Percentiles rank a stretch among this genome's conserved stretches.
These are phyloP conservation scores for Adansonia rubrostipa DNA, from an alignment of 441 rosid species.

Conservation along the genomic window DNA sequence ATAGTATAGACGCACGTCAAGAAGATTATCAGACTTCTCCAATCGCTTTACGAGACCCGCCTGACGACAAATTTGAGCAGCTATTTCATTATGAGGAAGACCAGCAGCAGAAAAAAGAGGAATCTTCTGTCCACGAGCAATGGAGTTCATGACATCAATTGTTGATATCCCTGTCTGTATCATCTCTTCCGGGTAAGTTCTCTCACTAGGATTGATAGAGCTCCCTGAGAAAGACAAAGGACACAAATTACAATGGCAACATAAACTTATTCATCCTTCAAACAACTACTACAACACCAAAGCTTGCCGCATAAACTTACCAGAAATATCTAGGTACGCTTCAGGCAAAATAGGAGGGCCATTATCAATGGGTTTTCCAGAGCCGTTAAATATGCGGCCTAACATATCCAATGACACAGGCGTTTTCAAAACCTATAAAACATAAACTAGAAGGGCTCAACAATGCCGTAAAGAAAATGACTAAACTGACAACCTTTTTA, in stretches of 20 bases:
- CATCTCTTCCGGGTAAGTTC: slow-evolving; percentile 22
- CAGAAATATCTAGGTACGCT: slow-evolving; percentile 97
- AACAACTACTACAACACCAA: not conserved
- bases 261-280: not conserved
- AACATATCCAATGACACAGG: slow-evolving; percentile 16
- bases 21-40: slow-evolving; percentile 76
- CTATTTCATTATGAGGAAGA: slow-evolving; percentile 75
- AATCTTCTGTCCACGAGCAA: slow-evolving; percentile 97
- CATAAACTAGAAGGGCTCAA: slow-evolving; percentile 12
- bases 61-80: too few relatives aligned
- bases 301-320: slow-evolving; percentile 33
- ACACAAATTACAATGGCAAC: not conserved
- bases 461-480: not conserved
- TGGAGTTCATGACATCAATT: slow-evolving; percentile 98
- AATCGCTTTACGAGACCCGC: too few relatives aligned
- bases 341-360: slow-evolving; percentile 98
- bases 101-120: slow-evolving; percentile 99
- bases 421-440: slow-evolving; percentile 30
- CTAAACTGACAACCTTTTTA: not conserved
- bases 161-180: slow-evolving; percentile 79
- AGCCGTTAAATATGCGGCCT: slow-evolving; percentile 97
- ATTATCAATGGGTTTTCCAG: slow-evolving; percentile 99
- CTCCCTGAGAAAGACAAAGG: slow-evolving; percentile 57
- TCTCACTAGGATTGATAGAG: slow-evolving; percentile 75
- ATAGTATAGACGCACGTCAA: slow-evolving; percentile 47